phyloP scores from a whole-genome alignment of 768 basidiomycete species.

The Tephrocybe sp. region DNA sequence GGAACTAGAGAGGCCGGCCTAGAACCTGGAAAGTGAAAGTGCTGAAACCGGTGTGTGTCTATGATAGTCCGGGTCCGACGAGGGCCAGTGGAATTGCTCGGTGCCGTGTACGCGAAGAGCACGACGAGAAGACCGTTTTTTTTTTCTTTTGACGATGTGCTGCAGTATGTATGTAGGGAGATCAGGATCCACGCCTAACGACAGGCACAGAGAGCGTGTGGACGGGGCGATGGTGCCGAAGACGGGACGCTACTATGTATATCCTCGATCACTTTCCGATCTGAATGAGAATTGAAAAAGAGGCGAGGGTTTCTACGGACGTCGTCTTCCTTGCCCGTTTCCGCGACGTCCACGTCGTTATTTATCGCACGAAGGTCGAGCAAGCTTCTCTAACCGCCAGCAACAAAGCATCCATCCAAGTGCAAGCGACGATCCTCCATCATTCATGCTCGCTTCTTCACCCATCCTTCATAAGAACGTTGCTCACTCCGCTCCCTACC shows the following conservation, averaged over 20 bases:
- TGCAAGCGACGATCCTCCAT: conserved; percentile 31
- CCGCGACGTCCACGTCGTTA: conserved; percentile 19
- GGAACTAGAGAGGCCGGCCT: background rate
- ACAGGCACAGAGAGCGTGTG: conserved; percentile 14
- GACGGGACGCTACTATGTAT: conserved; percentile 8
- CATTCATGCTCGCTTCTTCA: conserved; percentile 21
- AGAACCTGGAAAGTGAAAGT: background rate
- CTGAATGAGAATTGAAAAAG: conserved; percentile 13
- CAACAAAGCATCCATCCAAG: conserved; percentile 11
- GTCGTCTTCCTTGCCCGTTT: conserved; percentile 16
- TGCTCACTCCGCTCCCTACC: conserved; percentile 6
- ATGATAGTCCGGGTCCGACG: background rate
- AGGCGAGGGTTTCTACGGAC: conserved; percentile 4
- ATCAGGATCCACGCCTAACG: conserved; percentile 15
- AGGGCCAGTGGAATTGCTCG: conserved; percentile 1
- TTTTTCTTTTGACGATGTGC: too few species aligned
- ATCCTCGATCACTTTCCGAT: conserved; percentile 15
- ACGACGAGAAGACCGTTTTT: too few species aligned
- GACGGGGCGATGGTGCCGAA: background rate
- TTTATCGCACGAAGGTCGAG: conserved; percentile 15
- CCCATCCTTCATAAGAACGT: conserved; percentile 21
- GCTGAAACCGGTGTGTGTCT: conserved; percentile 4
- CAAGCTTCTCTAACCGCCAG: conserved; percentile 11
- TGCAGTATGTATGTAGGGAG: too few species aligned
- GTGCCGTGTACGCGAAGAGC: conserved; percentile 6